These are phyloP conservation scores for Ustilago nuda DNA, from an alignment of 1,284 basidiomycete genomes.

Conservation along the genomic window DNA sequence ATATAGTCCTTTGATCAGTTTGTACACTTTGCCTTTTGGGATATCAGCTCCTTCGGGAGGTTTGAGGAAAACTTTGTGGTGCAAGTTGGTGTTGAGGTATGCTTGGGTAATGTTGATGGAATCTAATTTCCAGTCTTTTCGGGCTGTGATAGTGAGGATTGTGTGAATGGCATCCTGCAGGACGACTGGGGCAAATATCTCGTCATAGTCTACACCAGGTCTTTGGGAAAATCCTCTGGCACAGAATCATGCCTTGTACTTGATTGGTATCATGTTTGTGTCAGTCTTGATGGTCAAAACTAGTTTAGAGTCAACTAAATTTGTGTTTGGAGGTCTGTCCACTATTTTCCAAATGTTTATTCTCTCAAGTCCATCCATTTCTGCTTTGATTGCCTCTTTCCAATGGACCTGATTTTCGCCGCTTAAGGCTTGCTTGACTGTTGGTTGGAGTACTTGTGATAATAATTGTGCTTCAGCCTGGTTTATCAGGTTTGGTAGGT, in stretches of 20 bases:
- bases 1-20: too few relatives aligned
- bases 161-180: background rate
- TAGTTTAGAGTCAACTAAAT: background rate
- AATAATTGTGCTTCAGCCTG: background rate
- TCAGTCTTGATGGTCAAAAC: background rate
- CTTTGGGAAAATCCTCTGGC: background rate
- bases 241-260: background rate
- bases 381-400: background rate
- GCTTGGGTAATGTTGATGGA: too few relatives aligned
- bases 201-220: background rate
- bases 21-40: too few relatives aligned
- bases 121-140: too few relatives aligned
- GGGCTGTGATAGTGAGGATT: background rate
- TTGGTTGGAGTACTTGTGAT: background rate
- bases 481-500: too few relatives aligned
- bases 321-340: background rate
- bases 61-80: too few relatives aligned
- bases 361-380: background rate
- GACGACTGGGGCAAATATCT: background rate
- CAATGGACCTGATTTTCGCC: background rate
- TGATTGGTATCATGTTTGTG: background rate
- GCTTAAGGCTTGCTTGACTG: background rate
- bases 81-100: too few relatives aligned
- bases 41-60: too few relatives aligned
- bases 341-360: background rate